Evolutionary conservation across 2,329 filamentous ascomycete species (phyloP), one percentile per base, ranked within the genome.

Genomic region (Aschersonia sp.): DNA sequence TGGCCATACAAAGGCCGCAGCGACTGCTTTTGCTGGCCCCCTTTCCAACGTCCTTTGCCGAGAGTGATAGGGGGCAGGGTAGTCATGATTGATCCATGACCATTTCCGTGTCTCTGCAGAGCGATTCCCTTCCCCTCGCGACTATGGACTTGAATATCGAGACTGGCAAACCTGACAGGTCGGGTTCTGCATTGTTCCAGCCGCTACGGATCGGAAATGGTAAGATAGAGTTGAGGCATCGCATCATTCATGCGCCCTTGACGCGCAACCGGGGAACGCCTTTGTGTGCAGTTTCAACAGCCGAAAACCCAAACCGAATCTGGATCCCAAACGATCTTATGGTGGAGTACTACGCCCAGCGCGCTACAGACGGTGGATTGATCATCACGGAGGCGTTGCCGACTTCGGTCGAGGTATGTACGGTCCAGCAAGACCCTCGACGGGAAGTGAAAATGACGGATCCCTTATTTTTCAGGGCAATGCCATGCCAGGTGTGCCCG

Each of bases 231-330:
- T 67, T 79, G 32, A 62, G 67, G 45, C 73, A 77, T 53, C 69
- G 75, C 46, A 59, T 78, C 30, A 62, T 73, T 43, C 57, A 71
- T 52, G 70, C 73, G 1, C 71, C 76, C 57, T 35, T 78, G 48
- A 78, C 74, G 5, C 68, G 75, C 14, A 72, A 71, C 53, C 67
- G 75, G 30, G 70, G 71, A 14, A 68, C 66, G 5, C 71, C 73
- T 4, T 46, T 67, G 39, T 65, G 64, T 9, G n/a, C 31, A 10
- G 51, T 60, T 6, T 70, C 66, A 32, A 71, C 66, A 0, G 54
- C 63, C 0, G 70, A 74, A 52, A 66, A 60, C 49, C 68, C 66
- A 43, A 73, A 68, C 56, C 66, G 72, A 40, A 60, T 68, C 52
- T 77, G 72, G 63, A 59, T 70, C 60, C 61, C 67, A n/a, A 63